phyloP scores from a whole-genome alignment of 768 basidiomycete species.

The Termitomyces sp. region DNA sequence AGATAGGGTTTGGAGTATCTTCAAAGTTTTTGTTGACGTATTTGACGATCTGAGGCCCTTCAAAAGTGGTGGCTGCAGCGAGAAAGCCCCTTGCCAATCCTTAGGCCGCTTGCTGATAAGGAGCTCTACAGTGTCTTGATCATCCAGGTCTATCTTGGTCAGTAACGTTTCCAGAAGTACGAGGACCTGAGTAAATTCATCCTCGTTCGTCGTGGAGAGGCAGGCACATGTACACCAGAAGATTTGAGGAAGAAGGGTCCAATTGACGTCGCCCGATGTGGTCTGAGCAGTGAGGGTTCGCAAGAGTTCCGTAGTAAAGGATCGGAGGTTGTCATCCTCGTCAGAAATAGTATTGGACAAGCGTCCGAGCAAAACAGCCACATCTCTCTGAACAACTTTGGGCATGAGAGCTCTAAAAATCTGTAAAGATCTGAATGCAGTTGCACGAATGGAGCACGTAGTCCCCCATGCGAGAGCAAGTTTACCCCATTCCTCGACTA shows the following conservation, averaged over 20 bases:
- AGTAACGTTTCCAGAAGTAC: slow-evolving; percentile 65
- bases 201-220: slow-evolving; percentile 77
- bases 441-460: slow-evolving; percentile 78
- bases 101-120: slow-evolving; percentile 64
- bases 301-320: slow-evolving; percentile 82
- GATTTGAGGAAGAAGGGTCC: slow-evolving; percentile 69
- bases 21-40: slow-evolving; percentile 65
- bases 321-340: slow-evolving; percentile 71
- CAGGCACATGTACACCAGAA: slow-evolving; percentile 87
- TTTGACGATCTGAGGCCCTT: slow-evolving; percentile 77
- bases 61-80: slow-evolving; percentile 68
- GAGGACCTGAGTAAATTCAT: slow-evolving; percentile 71
- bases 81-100: slow-evolving; percentile 65
- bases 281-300: slow-evolving; percentile 68
- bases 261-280: slow-evolving; percentile 52
- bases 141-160: slow-evolving; percentile 66
- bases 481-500: slow-evolving; percentile 77
- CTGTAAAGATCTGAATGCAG: slow-evolving; percentile 87
- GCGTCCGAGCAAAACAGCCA: slow-evolving; percentile 78
- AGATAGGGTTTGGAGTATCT: slow-evolving; percentile 60
- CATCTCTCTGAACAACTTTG: slow-evolving; percentile 61
- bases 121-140: slow-evolving; percentile 63
- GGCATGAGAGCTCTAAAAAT: slow-evolving; percentile 83
- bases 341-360: slow-evolving; percentile 82
- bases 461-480: slow-evolving; percentile 83